phyloP scores from a whole-genome alignment of 805 yeast genomes.

The Teunomyces gatunensis region DNA sequence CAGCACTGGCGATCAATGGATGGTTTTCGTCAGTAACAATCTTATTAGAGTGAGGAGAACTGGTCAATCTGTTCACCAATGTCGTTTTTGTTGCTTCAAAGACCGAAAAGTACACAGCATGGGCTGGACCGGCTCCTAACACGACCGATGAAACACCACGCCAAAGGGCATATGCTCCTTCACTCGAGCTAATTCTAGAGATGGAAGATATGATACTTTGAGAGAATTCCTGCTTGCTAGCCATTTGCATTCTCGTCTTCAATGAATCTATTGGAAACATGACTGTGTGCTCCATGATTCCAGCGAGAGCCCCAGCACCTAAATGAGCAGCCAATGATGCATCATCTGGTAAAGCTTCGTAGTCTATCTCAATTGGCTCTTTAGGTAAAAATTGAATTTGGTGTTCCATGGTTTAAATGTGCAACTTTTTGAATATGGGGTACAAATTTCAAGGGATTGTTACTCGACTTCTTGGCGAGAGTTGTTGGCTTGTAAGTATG shows the following conservation, averaged over 20 bases:
- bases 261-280: conserved; percentile 97
- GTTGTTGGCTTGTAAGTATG: no score
- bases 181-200: conserved; percentile 74
- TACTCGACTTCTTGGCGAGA: no score
- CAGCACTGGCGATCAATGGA: conserved; percentile 78
- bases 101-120: conserved; percentile 93
- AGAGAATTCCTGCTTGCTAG: conserved; percentile 15
- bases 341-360: conserved; percentile 86
- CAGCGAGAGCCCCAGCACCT: conserved; percentile 97
- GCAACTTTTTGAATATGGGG: not conserved
- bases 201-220: conserved; percentile 63
- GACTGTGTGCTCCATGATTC: conserved; percentile 96
- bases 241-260: conserved; percentile 89
- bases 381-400: conserved; percentile 21
- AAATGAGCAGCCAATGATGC: conserved; percentile 82
- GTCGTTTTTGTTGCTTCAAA: conserved; percentile 76
- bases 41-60: conserved; percentile 30
- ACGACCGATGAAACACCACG: conserved; percentile 90
- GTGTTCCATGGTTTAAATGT: conserved; percentile 20
- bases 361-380: conserved; percentile 64
- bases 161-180: conserved; percentile 89
- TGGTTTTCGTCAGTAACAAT: conserved; percentile 64
- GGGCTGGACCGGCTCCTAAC: conserved; percentile 99
- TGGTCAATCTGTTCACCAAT: conserved; percentile 43
- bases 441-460: not conserved